Base-by-base conservation (phyloP, 164 flowering plant genomes). In the Cinnamomum micranthum region DNA sequence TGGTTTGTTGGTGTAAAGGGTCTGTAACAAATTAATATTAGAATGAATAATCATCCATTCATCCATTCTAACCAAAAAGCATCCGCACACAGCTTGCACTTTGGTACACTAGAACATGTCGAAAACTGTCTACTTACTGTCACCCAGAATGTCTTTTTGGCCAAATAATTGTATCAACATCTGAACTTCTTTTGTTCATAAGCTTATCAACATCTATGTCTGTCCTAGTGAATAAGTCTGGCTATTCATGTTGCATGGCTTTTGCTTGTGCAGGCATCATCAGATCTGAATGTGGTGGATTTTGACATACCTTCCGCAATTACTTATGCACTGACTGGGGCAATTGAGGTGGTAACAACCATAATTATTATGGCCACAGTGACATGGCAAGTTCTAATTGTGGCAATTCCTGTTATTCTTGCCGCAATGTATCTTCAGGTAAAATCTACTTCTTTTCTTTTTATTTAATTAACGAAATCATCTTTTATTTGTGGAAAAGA, bases 381-480 rank as follows among this genome's bases (percentile, higher is more conserved):
- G 27, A 94, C 97, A 72, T 94, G 98, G 98, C 90, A 84, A 83
- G 92, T 94, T 73, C 88, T 94, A 60, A 69, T 92, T 69, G 93
- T 92, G 33, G 95, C 86, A 25, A 75, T 85, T 75, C 73, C 86
- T 12, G 82, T 86, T 47, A 52, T 84, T 33, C 68, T 86, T 4
- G 86, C 84, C 14, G 55, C 90, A 47, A 75, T 78, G 28, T 88
- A 87, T 82, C 77, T 88, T 73, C 97, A 94, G 96, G 98, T 94
- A 52, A 58, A 55, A 33, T 71, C 35, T 31, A 6, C 65, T 72
- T 13, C 14, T 50, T 15, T 4, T 31, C 2, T 33, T 4, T 55
- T 55, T 55, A 55, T 20, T 55, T 41, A 47, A n/a, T 74, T 75
- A 6, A 64, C 20, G 27, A 7, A 64, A 2, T 51, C 64, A 14